These are phyloP conservation scores for Rhododendron simsii DNA, from an alignment of 148 eudicot species.

Conservation along the genomic window DNA sequence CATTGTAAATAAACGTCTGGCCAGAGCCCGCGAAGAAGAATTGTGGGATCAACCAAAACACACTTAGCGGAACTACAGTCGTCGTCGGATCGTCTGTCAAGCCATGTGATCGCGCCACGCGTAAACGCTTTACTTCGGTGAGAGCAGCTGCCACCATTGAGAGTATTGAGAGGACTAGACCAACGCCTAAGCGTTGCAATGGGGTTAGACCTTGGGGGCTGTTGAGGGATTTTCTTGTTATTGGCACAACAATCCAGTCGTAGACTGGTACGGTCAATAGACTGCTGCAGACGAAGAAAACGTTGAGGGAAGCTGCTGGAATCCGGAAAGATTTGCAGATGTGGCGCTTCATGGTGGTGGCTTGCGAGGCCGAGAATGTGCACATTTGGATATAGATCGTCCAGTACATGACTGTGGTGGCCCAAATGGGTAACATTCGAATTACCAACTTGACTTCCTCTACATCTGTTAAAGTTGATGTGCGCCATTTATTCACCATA, in stretches of 20 bases:
- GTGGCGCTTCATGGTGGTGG: constrained; percentile 80
- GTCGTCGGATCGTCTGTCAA: constrained; percentile 20
- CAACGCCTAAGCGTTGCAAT: not conserved
- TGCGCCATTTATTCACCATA: constrained; percentile 23
- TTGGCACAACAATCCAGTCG: not conserved
- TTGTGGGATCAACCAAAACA: constrained; percentile 76
- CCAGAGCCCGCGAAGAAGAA: constrained; percentile 78
- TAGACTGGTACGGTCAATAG: constrained; percentile 65
- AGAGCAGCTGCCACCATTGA: constrained; percentile 76
- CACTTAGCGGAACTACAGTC: constrained; percentile 46
- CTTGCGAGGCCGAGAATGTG: constrained; percentile 88
- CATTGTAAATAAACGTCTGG: constrained; percentile 76
- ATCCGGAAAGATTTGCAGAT: constrained; percentile 57
- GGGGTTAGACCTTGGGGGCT: not conserved
- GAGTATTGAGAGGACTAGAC: constrained; percentile 52
- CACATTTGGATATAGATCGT: constrained; percentile 88
- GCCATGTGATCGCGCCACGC: constrained; percentile 26
- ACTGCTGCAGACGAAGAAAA: constrained; percentile 66
- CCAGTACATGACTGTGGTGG: constrained; percentile 85
- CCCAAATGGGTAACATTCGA: constrained; percentile 91
- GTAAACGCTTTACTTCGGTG: constrained; percentile 52
- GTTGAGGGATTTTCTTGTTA: not conserved
- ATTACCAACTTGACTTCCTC: constrained; percentile 84
- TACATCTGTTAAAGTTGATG: constrained; percentile 69
- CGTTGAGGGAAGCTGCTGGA: constrained; percentile 76